A percentile compares a stretch with the other conserved stretches of the same genome.
Evolutionary conservation across 2,329 filamentous ascomycete genomes (phyloP).

Genomic region (Aphanocladium album): DNA sequence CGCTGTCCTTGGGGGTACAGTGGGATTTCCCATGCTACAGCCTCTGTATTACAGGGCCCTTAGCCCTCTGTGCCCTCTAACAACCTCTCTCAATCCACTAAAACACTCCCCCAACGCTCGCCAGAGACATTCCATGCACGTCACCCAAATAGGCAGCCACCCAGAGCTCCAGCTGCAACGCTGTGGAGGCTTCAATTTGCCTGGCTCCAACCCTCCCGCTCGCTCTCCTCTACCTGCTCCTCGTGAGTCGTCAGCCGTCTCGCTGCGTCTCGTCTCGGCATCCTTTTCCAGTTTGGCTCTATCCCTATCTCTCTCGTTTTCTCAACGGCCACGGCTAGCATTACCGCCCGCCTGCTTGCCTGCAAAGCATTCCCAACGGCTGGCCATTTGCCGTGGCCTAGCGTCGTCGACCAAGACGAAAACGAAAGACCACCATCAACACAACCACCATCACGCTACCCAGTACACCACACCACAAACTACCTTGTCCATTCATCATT

Average conservation of each 20-base stretch:
- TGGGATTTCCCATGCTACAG: too few relatives aligned
- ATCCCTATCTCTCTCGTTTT: background rate
- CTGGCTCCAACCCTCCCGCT: background rate
- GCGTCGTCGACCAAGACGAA: background rate
- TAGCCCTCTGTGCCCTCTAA: too few relatives aligned
- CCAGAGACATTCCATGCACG: background rate
- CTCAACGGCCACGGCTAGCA: too few relatives aligned
- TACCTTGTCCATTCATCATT: background rate
- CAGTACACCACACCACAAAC: background rate
- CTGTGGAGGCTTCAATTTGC: constrained; percentile 4
- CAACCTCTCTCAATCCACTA: too few relatives aligned
- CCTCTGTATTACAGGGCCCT: too few relatives aligned
- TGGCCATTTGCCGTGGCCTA: background rate
- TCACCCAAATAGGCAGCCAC: constrained; percentile 3
- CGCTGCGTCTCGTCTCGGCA: background rate
- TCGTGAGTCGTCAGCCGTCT: background rate
- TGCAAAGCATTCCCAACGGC: background rate
- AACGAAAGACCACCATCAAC: background rate
- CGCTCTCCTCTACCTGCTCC: background rate
- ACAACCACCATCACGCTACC: background rate
- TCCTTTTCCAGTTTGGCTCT: background rate
- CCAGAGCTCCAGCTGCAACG: background rate
- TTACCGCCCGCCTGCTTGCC: too few relatives aligned
- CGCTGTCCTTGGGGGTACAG: too few relatives aligned
- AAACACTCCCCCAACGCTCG: background rate